Evolutionary conservation across 805 yeast genomes (phyloP), one percentile per base, ranked within the genome.

Genomic region (Suhomyces xylopsoci): DNA sequence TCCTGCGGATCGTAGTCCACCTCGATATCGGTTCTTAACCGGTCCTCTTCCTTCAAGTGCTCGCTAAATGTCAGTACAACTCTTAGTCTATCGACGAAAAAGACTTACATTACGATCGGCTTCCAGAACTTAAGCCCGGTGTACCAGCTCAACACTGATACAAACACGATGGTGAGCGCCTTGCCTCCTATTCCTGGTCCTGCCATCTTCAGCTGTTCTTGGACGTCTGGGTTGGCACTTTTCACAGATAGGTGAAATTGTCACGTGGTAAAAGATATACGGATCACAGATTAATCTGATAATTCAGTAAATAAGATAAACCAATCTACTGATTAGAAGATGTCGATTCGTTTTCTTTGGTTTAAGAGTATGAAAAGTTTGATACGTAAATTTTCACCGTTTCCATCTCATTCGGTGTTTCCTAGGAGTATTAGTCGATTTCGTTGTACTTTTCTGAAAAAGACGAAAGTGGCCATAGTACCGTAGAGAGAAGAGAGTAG

Each of bases 31-130:
- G 68, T 62, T 62, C 92, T 77, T 48, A 88, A 71, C 53, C 78
- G 78, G 2, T 90, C 89, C 55, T 86, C 90, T 61, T 83, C 80
- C 59, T 78, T 75, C 53, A 88, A 73, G 56, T 80, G 85, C 46
- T 85, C 91, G 28, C 85, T 81, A 51, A 17, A 6, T 24, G 30
- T 44, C 45, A 47, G 52, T 19, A n/a, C n/a, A n/a, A n/a, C n/a
- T n/a, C n/a, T n/a, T n/a, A n/a, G n/a, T n/a, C n/a, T n/a, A n/a
- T n/a, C n/a, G n/a, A n/a, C n/a, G n/a, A n/a, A n/a, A n/a, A n/a
- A n/a, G n/a, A n/a, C n/a, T n/a, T n/a, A 81, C 84, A 87, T 78
- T 3, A 88, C 79, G 15, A 88, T 65, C 2, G 96, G 96, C 59
- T 85, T 85, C 74, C 89, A 88, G 68, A 88, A 88, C 62, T 79